These are phyloP conservation scores for Clonostachys rhizophaga DNA, from an alignment of 2,329 filamentous ascomycete genomes.

Conservation along the genomic window DNA sequence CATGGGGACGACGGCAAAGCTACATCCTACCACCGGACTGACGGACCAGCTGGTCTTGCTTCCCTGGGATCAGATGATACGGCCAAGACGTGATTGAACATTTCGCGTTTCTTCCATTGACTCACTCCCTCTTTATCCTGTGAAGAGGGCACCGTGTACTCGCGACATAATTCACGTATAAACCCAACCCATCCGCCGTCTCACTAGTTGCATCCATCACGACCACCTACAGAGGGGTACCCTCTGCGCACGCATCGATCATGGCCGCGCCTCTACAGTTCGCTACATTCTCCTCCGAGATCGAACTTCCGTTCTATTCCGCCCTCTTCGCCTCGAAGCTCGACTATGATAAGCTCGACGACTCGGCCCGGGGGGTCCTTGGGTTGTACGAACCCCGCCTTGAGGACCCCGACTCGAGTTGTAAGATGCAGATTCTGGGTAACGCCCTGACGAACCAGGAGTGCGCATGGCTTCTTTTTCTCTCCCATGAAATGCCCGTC, in stretches of 20 bases:
- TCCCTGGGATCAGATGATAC: no score
- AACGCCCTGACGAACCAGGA: slow-evolving; percentile 79
- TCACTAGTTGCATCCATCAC: no score
- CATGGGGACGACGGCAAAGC: no score
- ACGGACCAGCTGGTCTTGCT: no score
- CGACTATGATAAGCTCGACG: slow-evolving; percentile 94
- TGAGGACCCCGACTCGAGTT: slow-evolving; percentile 69
- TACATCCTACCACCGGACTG: no score
- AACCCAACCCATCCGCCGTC: no score
- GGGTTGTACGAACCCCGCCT: slow-evolving; percentile 85
- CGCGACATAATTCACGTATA: no score
- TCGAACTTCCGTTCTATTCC: slow-evolving; percentile 93
- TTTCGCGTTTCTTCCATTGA: no score
- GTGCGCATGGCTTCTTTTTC: slow-evolving; percentile 46
- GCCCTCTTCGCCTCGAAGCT: slow-evolving; percentile 91
- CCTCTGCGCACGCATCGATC: neutral
- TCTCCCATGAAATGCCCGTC: slow-evolving; percentile 11
- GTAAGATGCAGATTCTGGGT: slow-evolving; percentile 85
- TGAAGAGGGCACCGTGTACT: no score
- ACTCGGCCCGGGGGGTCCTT: slow-evolving; percentile 80
- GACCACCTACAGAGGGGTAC: no score
- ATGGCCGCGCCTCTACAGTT: slow-evolving; percentile 48
- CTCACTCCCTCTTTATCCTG: no score
- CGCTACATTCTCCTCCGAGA: slow-evolving; percentile 87
- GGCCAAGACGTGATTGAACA: no score